Evolutionary conservation across 495 filamentous ascomycete species (phyloP), one percentile per base, ranked within the genome.

Genomic region (Parachaetomium inaequale): DNA sequence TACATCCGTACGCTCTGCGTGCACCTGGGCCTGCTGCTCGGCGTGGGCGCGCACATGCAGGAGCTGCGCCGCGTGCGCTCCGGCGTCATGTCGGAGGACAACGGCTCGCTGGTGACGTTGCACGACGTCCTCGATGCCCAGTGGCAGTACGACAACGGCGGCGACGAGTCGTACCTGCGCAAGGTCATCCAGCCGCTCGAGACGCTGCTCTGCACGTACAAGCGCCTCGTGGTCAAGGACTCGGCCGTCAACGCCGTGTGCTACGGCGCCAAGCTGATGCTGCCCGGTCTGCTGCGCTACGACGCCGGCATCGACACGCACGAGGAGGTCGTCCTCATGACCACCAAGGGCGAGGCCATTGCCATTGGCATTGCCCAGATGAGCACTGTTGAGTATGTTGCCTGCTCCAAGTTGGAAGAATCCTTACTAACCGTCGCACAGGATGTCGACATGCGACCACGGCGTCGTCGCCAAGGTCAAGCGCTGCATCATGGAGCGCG

Each of bases 1-100:
- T 98, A 98, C 72, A 97, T 98, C 73, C 89, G 94, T 77, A 98
- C 95, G 14, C 85, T 98, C 23, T 98, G 94, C 78, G 94, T 98
- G 40, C 94, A 98, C 78, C 77, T 98, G 65, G 94, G 94, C 62
- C 81, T 98, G 61, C 75, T 98, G 56, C 82, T 98, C 45, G 94
- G 94, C 69, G 92, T 96, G 46, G 94, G 95, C 65, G 94, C 90
- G 12, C 94, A 98, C 76, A 98, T 98, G 94, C 95, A 98, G 76
- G 94, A 98, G 79, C 86, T 98, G 51, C 83, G 94, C 64, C 87
- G 94, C 80, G 94, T 98, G 21, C 84, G 95, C 70, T 89, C 85
- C 76, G 94, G 94, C 72, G 93, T 93, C 53, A 96, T 98, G 92
- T 85, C 90, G 64, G 95, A 98, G 82, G 78, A 85, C 50, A 85